Conservation (phyloP, 192 early-diverging fungal species). For the Allomyces arbusculus region DNA sequence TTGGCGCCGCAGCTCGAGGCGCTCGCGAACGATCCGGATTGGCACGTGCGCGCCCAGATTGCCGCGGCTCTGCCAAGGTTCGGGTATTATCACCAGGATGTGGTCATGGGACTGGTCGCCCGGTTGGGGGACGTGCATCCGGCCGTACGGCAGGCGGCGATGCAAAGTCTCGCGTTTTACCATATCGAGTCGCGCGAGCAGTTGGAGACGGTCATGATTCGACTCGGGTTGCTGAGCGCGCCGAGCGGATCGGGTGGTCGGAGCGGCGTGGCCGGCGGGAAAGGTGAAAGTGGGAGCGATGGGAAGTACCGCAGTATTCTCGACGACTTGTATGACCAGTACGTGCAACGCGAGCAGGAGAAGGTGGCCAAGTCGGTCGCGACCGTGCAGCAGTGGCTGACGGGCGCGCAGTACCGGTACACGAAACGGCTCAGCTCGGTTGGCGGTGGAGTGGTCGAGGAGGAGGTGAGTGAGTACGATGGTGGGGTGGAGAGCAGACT, state of each 20-base stretch:
- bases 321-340: not conserved
- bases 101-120: not conserved
- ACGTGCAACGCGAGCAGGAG: not conserved
- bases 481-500: no score
- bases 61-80: not conserved
- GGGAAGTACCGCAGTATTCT: not conserved
- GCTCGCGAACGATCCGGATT: not conserved
- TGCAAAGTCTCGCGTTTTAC: not conserved
- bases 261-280: no score
- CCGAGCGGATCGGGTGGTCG: no score
- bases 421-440: not conserved
- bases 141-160: not conserved
- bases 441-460: no score
- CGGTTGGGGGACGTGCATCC: not conserved
- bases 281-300: no score
- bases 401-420: not conserved
- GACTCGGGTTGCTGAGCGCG: not conserved
- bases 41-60: not conserved
- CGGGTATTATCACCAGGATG: not conserved
- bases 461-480: no score
- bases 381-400: not conserved
- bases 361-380: not conserved
- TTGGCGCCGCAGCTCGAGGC: not conserved
- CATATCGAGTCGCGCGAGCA: not conserved
- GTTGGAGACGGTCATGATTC: not conserved